phyloP scores from a whole-genome alignment of 148 eudicot species.

The Rhododendron williamsianum region DNA sequence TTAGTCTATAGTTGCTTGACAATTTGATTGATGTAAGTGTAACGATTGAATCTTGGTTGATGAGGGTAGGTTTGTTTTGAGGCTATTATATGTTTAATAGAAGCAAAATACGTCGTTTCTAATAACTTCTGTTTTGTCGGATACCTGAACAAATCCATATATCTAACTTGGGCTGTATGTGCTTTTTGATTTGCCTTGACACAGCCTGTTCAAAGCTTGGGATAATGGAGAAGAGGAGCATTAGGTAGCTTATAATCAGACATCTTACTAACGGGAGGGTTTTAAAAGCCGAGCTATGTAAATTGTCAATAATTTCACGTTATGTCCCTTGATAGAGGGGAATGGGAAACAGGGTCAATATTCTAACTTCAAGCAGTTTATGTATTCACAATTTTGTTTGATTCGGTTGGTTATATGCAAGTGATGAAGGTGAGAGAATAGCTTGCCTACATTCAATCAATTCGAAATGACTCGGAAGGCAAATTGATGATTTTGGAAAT shows the following conservation, averaged over 20 bases:
- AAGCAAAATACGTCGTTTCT: neutral
- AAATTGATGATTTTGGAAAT: conserved; percentile 3
- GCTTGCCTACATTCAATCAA: neutral
- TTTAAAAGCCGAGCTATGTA: neutral
- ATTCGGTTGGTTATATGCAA: too few relatives aligned
- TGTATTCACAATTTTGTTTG: neutral
- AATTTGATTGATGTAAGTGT: neutral
- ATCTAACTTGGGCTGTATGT: neutral
- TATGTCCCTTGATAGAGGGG: neutral
- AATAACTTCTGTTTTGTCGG: neutral
- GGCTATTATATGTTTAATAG: neutral
- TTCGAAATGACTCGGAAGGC: neutral
- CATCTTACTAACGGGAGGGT: neutral
- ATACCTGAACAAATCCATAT: too few relatives aligned
- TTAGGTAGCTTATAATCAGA: neutral
- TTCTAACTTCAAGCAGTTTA: neutral
- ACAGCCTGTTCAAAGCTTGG: neutral
- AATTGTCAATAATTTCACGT: neutral
- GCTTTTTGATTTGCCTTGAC: neutral
- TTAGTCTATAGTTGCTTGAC: neutral
- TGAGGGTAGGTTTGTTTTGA: neutral
- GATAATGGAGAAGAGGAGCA: neutral
- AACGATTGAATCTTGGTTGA: neutral
- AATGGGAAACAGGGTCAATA: neutral
- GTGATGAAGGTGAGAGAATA: neutral